Conservation (phyloP, 371 early-diverging fungal species). For the Rhizopus arrhizus region DNA sequence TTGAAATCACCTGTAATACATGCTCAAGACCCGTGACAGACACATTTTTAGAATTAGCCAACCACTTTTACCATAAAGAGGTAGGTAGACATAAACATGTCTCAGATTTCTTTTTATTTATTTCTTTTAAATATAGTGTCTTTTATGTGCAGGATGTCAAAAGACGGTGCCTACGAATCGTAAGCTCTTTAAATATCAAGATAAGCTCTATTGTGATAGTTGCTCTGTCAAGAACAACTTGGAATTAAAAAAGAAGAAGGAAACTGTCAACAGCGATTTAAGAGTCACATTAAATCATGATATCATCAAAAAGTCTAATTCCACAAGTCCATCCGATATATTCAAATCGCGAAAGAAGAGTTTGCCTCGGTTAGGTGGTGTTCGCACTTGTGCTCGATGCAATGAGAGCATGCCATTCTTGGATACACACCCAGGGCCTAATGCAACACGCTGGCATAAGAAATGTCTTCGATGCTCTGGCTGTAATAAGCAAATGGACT, state of each 20-base stretch:
- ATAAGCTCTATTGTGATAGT: slow-evolving; percentile 60
- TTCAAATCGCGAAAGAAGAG: slow-evolving; percentile 29
- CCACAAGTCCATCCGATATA: slow-evolving; percentile 24
- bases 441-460: slow-evolving; percentile 58
- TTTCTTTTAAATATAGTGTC: slow-evolving; percentile 42
- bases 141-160: slow-evolving; percentile 42
- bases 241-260: background rate
- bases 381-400: slow-evolving; percentile 53
- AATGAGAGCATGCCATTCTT: slow-evolving; percentile 49
- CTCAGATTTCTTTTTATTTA: background rate
- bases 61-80: slow-evolving; percentile 34
- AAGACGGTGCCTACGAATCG: slow-evolving; percentile 56
- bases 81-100: slow-evolving; percentile 7
- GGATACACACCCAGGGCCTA: slow-evolving; percentile 56
- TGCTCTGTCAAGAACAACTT: slow-evolving; percentile 34
- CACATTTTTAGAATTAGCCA: slow-evolving; percentile 28
- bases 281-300: background rate
- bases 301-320: slow-evolving; percentile 1
- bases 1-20: slow-evolving; percentile 16
- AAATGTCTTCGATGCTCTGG: slow-evolving; percentile 52
- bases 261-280: background rate
- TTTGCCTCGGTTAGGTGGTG: slow-evolving; percentile 54
- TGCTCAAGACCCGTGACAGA: slow-evolving; percentile 28
- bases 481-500: slow-evolving; percentile 59
- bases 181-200: slow-evolving; percentile 59